Evolutionary conservation across 1,284 basidiomycete species (phyloP), one percentile per base, ranked within the genome.

Genomic region (Abortiporus biennis): DNA sequence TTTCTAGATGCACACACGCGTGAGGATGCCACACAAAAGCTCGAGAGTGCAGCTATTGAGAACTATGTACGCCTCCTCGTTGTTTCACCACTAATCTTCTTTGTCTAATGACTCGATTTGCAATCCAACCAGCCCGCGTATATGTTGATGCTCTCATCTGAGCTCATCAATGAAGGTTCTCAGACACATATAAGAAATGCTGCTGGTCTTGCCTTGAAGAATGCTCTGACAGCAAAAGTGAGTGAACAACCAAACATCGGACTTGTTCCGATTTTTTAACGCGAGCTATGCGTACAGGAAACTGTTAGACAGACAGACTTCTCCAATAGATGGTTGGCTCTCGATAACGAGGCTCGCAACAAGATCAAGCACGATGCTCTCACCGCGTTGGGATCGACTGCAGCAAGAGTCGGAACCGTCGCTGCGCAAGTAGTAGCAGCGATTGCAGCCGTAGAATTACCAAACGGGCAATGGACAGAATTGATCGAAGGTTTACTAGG

Each of bases 161-260:
- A 92, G 55, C 78, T 96, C 36, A 78, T 80, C 25, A 85, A 90
- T 52, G 88, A 92, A 60, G 67, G 55, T 35, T 76, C 77, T 6
- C 72, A 72, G n/a, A 55, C 83, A 29, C 84, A 92, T 63, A 80
- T 96, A 40, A 78, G 95, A 53, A 94, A 92, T 58, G 93, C 95
- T 13, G 93, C 96, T 19, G 94, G 92, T 64, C 76, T 99, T 40
- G 94, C 94, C 15, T 74, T 99, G 67, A 99, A 99, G 79, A 99
- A 99, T 64, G 82, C 92, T 46, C 69, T 99, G 46, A 80, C 84
- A 32, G 92, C 94, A 47, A 76, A 92, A 57, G 92, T 94, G 68
- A 62, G 87, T 75, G 48, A 54, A 52, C 50, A 47, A 22, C 38
- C 35, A 40, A 36, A 40, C 25, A 41, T 36, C 27, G 27, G 33